A percentile compares a stretch with the other conserved stretches of the same genome.
phyloP scores from a whole-genome alignment of 495 filamentous ascomycete species.

The Entonaema liquescens region DNA sequence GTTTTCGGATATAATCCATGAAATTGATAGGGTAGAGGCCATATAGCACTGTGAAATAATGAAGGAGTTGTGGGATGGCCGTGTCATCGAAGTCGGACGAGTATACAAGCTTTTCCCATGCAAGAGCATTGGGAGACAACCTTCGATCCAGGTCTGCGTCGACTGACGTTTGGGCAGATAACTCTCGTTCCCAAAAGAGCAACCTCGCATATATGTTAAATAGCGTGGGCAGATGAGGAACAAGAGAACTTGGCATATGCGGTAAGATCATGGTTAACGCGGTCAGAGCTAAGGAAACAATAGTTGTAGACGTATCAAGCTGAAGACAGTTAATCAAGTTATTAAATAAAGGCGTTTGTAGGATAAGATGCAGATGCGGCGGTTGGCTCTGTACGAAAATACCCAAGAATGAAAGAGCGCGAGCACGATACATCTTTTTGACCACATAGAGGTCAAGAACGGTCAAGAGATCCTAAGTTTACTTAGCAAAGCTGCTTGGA shows the following conservation, averaged over 20 bases:
- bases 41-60: conserved; percentile 83
- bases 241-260: conserved; percentile 73
- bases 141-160: conserved; percentile 46
- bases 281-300: conserved; percentile 71
- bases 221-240: conserved; percentile 67
- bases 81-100: conserved; percentile 65
- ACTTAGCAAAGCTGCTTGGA: conserved; percentile 33
- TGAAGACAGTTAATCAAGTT: conserved; percentile 74
- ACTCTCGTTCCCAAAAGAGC: conserved; percentile 74
- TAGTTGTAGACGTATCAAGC: conserved; percentile 73
- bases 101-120: conserved; percentile 68
- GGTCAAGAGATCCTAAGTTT: conserved; percentile 65
- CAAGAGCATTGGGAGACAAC: conserved; percentile 28
- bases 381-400: conserved; percentile 72
- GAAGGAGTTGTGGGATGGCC: conserved; percentile 71
- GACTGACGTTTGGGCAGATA: conserved; percentile 45
- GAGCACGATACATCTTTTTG: conserved; percentile 64
- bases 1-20: conserved; percentile 78
- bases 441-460: conserved; percentile 68
- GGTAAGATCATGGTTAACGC: conserved; percentile 78
- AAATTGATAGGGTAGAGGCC: conserved; percentile 84
- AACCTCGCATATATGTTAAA: conserved; percentile 80
- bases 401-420: conserved; percentile 66
- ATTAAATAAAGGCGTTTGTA: conserved; percentile 71
- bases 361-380: conserved; percentile 74